These are phyloP conservation scores for Zea mays DNA, from an alignment of 176 grass and related monocot species.

Conservation along the genomic window Zm-B73-REFERENCE-NAM-5.0 NC_050103.1:154951001-154951500, in stretches of 20 bases:
- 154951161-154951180: no score
- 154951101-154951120: no score
- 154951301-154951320: not conserved
- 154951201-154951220: not conserved
- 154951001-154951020: no score
- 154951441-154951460: not conserved
- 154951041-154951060: no score
- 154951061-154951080: no score
- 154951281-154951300: not conserved
- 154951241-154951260: not conserved
- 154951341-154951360: not conserved
- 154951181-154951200: not conserved
- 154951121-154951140: no score
- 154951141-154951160: no score
- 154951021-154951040: no score
- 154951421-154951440: not conserved
- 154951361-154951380: not conserved
- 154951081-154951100: no score
- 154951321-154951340: constrained; percentile 13
- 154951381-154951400: not conserved
- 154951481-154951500: not conserved
- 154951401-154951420: not conserved
- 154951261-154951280: constrained; percentile 18
- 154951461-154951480: not conserved
- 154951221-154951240: not conserved